Evolutionary conservation across 345 rosid genomes (phyloP).

Genomic region (Nephelium lappaceum): DNA sequence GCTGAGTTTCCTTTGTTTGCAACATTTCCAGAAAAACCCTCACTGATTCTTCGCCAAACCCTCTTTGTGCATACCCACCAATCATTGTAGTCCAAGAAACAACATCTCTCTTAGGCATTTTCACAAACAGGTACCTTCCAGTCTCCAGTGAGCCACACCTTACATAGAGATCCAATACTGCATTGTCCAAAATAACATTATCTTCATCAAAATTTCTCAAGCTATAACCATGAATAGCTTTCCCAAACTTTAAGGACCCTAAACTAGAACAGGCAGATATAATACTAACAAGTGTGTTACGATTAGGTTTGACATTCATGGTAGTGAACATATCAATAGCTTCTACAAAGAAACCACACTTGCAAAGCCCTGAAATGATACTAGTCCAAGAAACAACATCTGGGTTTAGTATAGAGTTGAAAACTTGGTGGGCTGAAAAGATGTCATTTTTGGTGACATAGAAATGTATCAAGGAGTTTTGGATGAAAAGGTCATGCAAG

Average conservation of each 20-base stretch:
- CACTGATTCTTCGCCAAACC: constrained; percentile 25
- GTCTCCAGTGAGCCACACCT: constrained; percentile 22
- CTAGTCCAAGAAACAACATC: constrained; percentile 40
- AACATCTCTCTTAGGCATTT: constrained; percentile 35
- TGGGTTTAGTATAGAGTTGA: constrained; percentile 10
- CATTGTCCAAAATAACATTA: constrained; percentile 26
- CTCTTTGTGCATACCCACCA: constrained; percentile 30
- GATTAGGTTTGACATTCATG: constrained; percentile 31
- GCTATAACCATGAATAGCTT: constrained; percentile 26
- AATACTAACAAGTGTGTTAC: constrained; percentile 24
- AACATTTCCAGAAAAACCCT: constrained; percentile 26
- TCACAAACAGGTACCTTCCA: constrained; percentile 26
- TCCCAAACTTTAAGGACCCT: not conserved
- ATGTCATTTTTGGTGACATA: constrained; percentile 19
- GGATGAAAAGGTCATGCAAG: constrained; percentile 24
- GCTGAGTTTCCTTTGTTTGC: constrained; percentile 22
- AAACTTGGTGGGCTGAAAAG: constrained; percentile 21
- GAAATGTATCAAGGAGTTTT: constrained; percentile 34
- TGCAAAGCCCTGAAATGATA: constrained; percentile 26
- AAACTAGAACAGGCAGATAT: constrained; percentile 21
- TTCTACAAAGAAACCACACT: constrained; percentile 25
- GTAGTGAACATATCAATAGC: constrained; percentile 22
- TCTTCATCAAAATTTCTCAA: constrained; percentile 24
- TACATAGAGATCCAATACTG: constrained; percentile 27
- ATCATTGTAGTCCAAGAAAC: constrained; percentile 35